These are phyloP conservation scores for Wickerhamomyces xylosicus DNA, from an alignment of 805 yeast genomes.

Conservation along the genomic window DNA sequence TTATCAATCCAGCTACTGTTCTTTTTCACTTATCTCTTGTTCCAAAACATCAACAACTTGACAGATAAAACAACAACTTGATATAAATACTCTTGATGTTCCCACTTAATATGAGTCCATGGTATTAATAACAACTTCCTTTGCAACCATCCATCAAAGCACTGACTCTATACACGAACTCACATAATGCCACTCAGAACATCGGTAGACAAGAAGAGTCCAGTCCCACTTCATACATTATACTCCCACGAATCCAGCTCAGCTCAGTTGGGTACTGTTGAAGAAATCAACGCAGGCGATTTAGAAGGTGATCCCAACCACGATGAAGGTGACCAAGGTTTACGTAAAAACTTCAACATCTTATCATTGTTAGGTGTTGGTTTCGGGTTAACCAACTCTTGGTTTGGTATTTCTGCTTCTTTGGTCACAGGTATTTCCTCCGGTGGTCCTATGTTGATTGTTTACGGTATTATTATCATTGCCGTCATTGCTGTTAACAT, in stretches of 20 bases:
- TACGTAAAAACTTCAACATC: slow-evolving; percentile 26
- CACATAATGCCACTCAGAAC: background rate
- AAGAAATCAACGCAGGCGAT: slow-evolving; percentile 5
- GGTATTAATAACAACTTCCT: no score
- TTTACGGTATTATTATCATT: slow-evolving; percentile 45
- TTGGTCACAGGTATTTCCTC: slow-evolving; percentile 42
- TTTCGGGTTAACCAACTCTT: slow-evolving; percentile 49
- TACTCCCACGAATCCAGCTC: background rate
- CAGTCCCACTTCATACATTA: background rate
- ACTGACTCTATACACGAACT: background rate
- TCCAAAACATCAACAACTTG: no score
- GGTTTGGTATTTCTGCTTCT: slow-evolving; percentile 52
- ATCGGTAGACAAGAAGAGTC: background rate
- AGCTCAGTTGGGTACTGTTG: slow-evolving; percentile 6
- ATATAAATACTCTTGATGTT: no score
- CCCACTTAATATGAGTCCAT: no score
- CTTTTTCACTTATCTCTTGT: no score
- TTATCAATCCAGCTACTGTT: no score
- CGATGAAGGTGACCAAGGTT: slow-evolving; percentile 7
- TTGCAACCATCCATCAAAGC: no score
- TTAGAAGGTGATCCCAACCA: background rate
- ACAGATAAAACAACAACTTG: no score
- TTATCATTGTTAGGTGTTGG: slow-evolving; percentile 46
- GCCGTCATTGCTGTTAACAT: slow-evolving; percentile 35
- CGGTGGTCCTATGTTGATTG: slow-evolving; percentile 49